Evolutionary conservation across 495 filamentous ascomycete genomes (phyloP).

Genomic region (Tuber borchii): DNA sequence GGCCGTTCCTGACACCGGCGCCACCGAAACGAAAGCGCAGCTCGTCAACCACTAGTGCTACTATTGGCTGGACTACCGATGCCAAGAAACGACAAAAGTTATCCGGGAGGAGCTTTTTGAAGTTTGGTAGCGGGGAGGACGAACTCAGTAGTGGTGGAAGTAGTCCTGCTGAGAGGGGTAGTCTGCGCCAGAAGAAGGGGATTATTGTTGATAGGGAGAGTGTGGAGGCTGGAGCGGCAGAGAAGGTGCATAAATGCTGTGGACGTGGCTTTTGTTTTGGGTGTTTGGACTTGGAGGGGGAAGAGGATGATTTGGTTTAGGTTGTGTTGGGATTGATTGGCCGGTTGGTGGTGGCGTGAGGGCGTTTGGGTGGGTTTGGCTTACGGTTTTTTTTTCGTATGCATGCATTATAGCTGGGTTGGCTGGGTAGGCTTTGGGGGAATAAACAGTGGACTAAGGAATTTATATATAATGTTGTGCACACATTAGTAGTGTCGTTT

Average conservation of each 20-base stretch:
- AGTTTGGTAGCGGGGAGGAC: neutral
- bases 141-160: neutral
- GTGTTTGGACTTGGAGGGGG: slow-evolving; percentile 24
- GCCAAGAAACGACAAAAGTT: neutral
- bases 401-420: neutral
- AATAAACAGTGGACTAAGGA: neutral
- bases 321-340: neutral
- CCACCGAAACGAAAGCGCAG: slow-evolving; percentile 15
- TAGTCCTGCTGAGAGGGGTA: neutral
- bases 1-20: neutral
- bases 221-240: neutral
- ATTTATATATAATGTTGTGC: neutral
- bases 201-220: neutral
- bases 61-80: neutral
- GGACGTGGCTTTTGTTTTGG: slow-evolving; percentile 21
- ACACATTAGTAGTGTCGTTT: neutral
- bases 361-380: slow-evolving; percentile 1
- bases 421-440: neutral
- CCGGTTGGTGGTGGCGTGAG: neutral
- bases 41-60: neutral
- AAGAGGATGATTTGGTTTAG: slow-evolving; percentile 30
- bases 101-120: neutral
- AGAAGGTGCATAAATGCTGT: slow-evolving; percentile 12
- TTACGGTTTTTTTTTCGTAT: neutral
- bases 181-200: neutral